Conservation (phyloP, 1,139 yeast genomes). For the Trichomonascaceae sp. region DNA sequence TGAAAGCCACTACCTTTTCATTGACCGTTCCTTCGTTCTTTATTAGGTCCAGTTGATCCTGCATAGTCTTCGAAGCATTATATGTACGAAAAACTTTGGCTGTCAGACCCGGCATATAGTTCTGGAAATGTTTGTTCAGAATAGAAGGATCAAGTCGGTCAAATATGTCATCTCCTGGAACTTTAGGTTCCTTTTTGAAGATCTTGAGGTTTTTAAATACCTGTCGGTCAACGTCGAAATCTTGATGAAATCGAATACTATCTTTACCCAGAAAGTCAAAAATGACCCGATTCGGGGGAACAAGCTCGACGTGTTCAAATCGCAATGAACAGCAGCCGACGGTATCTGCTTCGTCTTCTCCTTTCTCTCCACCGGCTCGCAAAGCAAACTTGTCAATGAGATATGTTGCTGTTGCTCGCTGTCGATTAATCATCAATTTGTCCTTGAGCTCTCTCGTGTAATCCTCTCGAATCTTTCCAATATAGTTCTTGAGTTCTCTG, state of each 20-base stretch:
- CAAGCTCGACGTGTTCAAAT: constrained; percentile 78
- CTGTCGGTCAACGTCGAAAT: constrained; percentile 82
- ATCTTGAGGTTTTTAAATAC: constrained; percentile 83
- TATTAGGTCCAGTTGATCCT: constrained; percentile 80
- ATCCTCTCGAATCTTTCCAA: constrained; percentile 68
- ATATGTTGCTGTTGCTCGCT: constrained; percentile 90
- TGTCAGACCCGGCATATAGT: constrained; percentile 86
- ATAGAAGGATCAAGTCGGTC: constrained; percentile 82
- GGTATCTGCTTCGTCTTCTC: constrained; percentile 96
- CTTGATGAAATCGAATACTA: constrained; percentile 86
- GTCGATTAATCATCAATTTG: constrained; percentile 76
- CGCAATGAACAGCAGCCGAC: constrained; percentile 96
- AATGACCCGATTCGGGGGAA: constrained; percentile 82
- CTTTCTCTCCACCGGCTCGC: constrained; percentile 98
- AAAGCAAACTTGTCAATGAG: constrained; percentile 90
- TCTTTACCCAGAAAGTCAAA: constrained; percentile 96
- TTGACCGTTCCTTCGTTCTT: constrained; percentile 79
- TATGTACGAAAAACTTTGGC: constrained; percentile 98
- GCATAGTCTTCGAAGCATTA: constrained; percentile 96
- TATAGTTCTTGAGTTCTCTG: constrained; percentile 67
- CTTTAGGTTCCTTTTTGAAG: constrained; percentile 82
- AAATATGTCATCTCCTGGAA: constrained; percentile 86
- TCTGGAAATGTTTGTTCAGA: constrained; percentile 80
- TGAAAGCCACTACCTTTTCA: constrained; percentile 80
- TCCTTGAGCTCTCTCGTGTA: constrained; percentile 67